Evolutionary conservation across 2,329 filamentous ascomycete species (phyloP).

Genomic region (Colletotrichum lindemuthianum): DNA sequence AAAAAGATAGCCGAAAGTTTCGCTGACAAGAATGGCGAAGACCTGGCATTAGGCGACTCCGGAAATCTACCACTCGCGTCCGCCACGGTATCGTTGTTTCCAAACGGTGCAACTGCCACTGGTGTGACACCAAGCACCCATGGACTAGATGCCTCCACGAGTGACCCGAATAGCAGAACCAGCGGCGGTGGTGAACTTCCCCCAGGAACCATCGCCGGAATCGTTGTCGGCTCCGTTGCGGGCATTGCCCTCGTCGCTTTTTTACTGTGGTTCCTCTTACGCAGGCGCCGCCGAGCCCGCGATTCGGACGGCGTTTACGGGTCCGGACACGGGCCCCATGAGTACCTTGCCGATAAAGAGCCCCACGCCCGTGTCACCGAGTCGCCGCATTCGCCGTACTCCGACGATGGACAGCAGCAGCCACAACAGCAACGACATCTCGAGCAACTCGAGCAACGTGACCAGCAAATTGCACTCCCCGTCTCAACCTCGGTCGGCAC

Average conservation of each 20-base stretch:
- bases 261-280: conserved; percentile 55
- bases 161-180: neutral
- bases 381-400: conserved; percentile 55
- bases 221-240: conserved; percentile 54
- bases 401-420: conserved; percentile 49
- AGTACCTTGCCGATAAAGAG: conserved; percentile 60
- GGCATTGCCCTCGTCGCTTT: conserved; percentile 51
- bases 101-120: neutral
- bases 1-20: neutral
- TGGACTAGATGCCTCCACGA: neutral
- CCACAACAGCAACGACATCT: conserved; percentile 33
- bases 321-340: conserved; percentile 41
- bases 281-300: conserved; percentile 44
- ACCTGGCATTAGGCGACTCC: too few relatives aligned
- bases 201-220: conserved; percentile 57
- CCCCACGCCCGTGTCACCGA: conserved; percentile 48
- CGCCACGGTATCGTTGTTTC: too few relatives aligned
- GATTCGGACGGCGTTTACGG: conserved; percentile 42
- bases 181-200: conserved; percentile 42
- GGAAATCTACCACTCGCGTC: too few relatives aligned
- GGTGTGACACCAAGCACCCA: too few relatives aligned
- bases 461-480: conserved; percentile 3
- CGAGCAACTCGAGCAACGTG: conserved; percentile 1
- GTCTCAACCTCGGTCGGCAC: neutral
- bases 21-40: too few relatives aligned